Percentiles rank a stretch among this genome's conserved stretches.
Evolutionary conservation across 2,329 filamentous ascomycete species (phyloP).

Genomic region (Fusarium nygamai): DNA sequence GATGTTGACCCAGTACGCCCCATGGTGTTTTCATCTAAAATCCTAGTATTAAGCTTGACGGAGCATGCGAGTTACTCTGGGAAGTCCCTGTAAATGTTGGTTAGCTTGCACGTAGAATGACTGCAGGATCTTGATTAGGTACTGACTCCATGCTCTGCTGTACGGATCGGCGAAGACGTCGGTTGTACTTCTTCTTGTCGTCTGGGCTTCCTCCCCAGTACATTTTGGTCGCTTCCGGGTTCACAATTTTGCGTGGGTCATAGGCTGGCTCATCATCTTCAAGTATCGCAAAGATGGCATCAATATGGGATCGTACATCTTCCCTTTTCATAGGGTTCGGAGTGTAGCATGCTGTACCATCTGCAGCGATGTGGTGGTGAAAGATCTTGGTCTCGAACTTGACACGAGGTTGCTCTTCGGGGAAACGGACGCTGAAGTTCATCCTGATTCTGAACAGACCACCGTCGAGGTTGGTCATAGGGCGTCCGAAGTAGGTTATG

Average conservation of each 20-base stretch:
- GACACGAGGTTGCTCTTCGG: conserved; percentile 86
- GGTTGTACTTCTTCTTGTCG: conserved; percentile 85
- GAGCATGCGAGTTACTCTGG: conserved; percentile 40
- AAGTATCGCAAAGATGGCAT: conserved; percentile 82
- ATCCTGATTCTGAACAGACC: conserved; percentile 87
- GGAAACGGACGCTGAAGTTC: conserved; percentile 84
- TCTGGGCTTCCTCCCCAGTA: conserved; percentile 81
- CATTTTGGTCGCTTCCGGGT: conserved; percentile 84
- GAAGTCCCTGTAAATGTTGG: conserved; percentile 43
- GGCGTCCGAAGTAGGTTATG: conserved; percentile 88
- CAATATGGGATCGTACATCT: conserved; percentile 84
- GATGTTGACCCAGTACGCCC: conserved; percentile 33
- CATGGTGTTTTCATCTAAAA: conserved; percentile 13
- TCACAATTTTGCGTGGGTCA: conserved; percentile 87
- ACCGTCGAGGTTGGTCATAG: conserved; percentile 93
- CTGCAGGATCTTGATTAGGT: background rate
- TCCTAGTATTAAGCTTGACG: background rate
- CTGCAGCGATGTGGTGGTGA: conserved; percentile 84
- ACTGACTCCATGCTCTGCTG: conserved; percentile 72
- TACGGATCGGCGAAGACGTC: conserved; percentile 81
- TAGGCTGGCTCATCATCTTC: conserved; percentile 90
- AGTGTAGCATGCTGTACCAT: conserved; percentile 86
- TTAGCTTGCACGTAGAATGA: conserved; percentile 2
- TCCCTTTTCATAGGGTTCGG: conserved; percentile 69
- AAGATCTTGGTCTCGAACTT: conserved; percentile 84